Base-by-base conservation (phyloP, 202 grass and related monocot species). In the Carex sylvatica region DNA sequence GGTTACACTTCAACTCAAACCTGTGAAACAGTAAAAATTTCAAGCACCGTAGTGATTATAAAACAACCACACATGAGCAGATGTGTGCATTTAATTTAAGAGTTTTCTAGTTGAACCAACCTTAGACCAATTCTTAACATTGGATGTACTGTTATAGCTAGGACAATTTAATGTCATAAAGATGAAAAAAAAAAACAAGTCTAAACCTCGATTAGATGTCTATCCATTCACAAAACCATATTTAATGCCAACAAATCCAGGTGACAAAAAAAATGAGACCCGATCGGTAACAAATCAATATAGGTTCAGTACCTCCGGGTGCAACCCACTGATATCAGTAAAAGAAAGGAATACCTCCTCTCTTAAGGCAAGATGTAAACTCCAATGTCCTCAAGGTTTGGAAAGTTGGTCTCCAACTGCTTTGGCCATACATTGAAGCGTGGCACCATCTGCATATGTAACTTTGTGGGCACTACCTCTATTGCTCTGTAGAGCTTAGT, bases 311-410 rank as follows among this genome's bases (percentile, higher is more conserved):
- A 75, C 3, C 24, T 54, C 14, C 72, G 55, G 72, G 6, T 14
- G 46, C 49, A 54, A 55, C 35, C 4, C 19, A 33, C 23, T 18
- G 6, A 18, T 75, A 55, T 6, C n/a, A 75, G 49, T 54, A 24
- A 14, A 18, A 75, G 14, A 55, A 75, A 18, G 12, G 6, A 24
- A 54, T 55, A 54, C 49, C 71, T 55, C 12, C 6, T 75, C 2
- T 16, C 49, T 1, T 6, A 55, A 1, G 71, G 71, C 54, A 86
- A 82, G 81, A 94, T 84, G 61, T 85, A 83, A 59, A 92, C 70
- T 23, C 81, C 87, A 68, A 94, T 81, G 60, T 92, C 92, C 42
- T 92, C 65, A 72, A 86, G 40, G 70, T 55, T 83, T 44, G 85
- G 85, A 62, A 0, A 8, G 23, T 3, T 60, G 14, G 12, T 64